These are phyloP conservation scores for Candida suzukii DNA, from an alignment of 805 yeast genomes.

Conservation along the genomic window DNA sequence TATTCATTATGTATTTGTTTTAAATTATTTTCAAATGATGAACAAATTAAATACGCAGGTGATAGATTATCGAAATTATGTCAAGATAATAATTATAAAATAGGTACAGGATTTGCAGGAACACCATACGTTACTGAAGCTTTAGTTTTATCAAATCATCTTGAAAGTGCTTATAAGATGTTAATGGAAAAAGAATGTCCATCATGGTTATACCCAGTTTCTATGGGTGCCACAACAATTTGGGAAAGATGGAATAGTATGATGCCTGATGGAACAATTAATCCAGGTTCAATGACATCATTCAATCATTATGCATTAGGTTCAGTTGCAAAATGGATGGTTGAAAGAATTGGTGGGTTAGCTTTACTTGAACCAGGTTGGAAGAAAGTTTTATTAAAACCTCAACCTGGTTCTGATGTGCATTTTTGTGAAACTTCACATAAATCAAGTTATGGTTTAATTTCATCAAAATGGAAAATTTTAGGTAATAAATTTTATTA, in stretches of 20 bases:
- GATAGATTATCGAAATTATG: conserved; percentile 7
- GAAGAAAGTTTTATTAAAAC: conserved; percentile 8
- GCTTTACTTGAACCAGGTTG: conserved; percentile 11
- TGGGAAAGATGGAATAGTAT: conserved; percentile 25
- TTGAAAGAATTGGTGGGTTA: conserved; percentile 13
- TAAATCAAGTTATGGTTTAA: conserved; percentile 7
- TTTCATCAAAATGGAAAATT: conserved; percentile 7
- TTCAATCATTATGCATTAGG: conserved; percentile 21
- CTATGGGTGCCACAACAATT: conserved; percentile 22
- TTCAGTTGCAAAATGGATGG: conserved; percentile 15
- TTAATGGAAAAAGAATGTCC: conserved; percentile 15
- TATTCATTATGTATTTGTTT: conserved; percentile 16
- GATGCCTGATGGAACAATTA: conserved; percentile 18
- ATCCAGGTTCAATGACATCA: conserved; percentile 23
- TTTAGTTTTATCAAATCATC: conserved; percentile 10
- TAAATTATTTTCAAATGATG: conserved; percentile 8
- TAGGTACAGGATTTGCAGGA: conserved; percentile 23
- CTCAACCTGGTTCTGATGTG: conserved; percentile 9
- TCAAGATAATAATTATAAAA: conserved; percentile 5
- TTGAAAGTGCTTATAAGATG: conserved; percentile 16
- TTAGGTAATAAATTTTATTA: conserved; percentile 4
- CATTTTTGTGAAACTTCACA: conserved; percentile 6
- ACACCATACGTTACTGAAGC: conserved; percentile 20
- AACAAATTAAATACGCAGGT: conserved; percentile 13
- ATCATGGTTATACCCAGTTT: conserved; percentile 21